Evolutionary conservation across 2,329 filamentous ascomycete species (phyloP), one percentile per base, ranked within the genome.

Genomic region (Leptosphaerulina australis): DNA sequence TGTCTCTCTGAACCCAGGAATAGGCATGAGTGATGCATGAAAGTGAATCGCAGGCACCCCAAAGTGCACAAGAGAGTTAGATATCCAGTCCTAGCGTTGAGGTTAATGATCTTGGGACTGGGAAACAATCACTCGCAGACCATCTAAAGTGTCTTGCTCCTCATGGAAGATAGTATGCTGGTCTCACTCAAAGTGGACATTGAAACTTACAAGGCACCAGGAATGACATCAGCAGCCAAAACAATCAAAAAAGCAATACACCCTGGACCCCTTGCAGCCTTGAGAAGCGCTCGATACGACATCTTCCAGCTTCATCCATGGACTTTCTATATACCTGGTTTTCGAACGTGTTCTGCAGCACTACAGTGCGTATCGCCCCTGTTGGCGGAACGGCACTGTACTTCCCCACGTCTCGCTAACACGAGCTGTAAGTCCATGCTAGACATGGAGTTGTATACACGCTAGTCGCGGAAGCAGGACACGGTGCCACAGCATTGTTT

Each of bases 401-500:
- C 35, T 45, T 50, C 40, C 40, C 48, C 35, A 39, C 25, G 28
- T 24, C 31, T 50, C 33, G 39, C 35, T 29, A 21, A 51, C 41
- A 51, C 41, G 48, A 51, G 48, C 48, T 51, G 48, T 43, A 51
- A 41, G 31, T 36, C 48, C 48, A 51, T 51, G 43, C 43, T 51
- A 30, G 17, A 46, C 12, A 18, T 45, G 30, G 36, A 24, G 5
- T 7, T 37, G 48, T 43, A 46, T 51, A 51, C 48, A 44, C 40
- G 28, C 47, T 40, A 44, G 21, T 39, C 17, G 21, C 31, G 31
- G 36, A 46, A 43, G 20, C 31, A 41, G 10, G 20, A 20, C 6
- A 46, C 17, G 35, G 48, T 51, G 12, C 10, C 31, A 51, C 48
- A 11, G 33, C 39, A 49, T 38, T 38, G 38, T n/a, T 38, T 51